A percentile compares a stretch with the other conserved stretches of the same genome.
Conservation (phyloP, 768 basidiomycete species). For the Mycena latifolia region DNA sequence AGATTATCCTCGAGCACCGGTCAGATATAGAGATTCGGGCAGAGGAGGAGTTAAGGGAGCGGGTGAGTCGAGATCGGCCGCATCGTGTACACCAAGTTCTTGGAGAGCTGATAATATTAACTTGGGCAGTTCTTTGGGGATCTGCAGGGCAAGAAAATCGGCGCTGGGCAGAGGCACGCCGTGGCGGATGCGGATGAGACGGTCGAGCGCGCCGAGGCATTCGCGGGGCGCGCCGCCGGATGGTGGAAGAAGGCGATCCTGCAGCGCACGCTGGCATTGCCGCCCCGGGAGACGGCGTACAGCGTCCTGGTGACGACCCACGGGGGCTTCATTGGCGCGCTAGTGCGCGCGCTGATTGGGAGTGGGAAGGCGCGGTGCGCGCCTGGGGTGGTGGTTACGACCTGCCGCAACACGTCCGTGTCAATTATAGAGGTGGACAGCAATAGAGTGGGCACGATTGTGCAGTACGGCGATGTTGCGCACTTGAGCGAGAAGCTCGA, state of each 20-base stretch:
- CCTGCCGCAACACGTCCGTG: slow-evolving; percentile 68
- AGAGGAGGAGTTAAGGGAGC: slow-evolving; percentile 69
- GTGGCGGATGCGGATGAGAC: slow-evolving; percentile 43
- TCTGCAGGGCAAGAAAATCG: slow-evolving; percentile 60
- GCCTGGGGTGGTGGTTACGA: slow-evolving; percentile 48
- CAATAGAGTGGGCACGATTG: slow-evolving; percentile 53
- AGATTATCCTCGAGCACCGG: slow-evolving; percentile 70
- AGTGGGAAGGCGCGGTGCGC: slow-evolving; percentile 53
- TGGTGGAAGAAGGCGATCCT: slow-evolving; percentile 74
- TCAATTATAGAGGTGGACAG: slow-evolving; percentile 68
- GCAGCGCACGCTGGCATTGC: slow-evolving; percentile 39
- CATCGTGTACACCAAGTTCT: no score
- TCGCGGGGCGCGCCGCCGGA: slow-evolving; percentile 60
- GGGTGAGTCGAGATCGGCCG: slow-evolving; percentile 55
- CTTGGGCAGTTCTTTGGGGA: slow-evolving; percentile 68
- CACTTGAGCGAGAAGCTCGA: slow-evolving; percentile 58
- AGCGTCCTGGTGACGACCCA: slow-evolving; percentile 75
- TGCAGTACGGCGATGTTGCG: slow-evolving; percentile 65
- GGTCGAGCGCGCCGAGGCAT: slow-evolving; percentile 54
- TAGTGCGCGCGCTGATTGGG: slow-evolving; percentile 63
- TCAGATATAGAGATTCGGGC: slow-evolving; percentile 56
- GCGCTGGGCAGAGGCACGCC: slow-evolving; percentile 27
- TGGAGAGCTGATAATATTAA: neutral
- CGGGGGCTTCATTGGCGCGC: slow-evolving; percentile 69
- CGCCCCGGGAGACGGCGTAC: slow-evolving; percentile 42